These are phyloP conservation scores for Castanea sativa DNA, from an alignment of 306 rosid species.

Conservation along the genomic window DNA sequence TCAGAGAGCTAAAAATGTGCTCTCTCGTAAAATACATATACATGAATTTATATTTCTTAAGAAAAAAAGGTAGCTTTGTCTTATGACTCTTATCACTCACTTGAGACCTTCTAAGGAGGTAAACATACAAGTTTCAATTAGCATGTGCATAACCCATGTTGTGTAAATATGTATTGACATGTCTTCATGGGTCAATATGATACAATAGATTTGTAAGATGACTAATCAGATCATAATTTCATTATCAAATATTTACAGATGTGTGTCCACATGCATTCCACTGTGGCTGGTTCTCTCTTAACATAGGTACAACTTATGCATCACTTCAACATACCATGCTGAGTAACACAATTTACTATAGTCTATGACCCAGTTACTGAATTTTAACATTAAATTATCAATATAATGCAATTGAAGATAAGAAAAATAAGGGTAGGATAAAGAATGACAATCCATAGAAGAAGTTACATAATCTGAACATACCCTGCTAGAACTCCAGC, in stretches of 20 bases:
- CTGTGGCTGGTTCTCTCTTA: not conserved
- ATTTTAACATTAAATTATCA: not conserved
- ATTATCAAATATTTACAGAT: not conserved
- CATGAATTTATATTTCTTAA: not conserved
- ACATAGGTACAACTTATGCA: no score
- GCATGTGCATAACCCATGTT: not conserved
- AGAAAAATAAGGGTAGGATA: not conserved
- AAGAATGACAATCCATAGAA: constrained; percentile 7
- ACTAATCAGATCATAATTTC: not conserved
- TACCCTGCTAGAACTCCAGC: constrained; percentile 81
- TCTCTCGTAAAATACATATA: not conserved
- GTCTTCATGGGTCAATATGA: not conserved
- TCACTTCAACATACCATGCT: not conserved
- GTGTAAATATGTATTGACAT: not conserved
- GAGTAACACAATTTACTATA: not conserved
- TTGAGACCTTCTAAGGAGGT: not conserved
- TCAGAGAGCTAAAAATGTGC: not conserved
- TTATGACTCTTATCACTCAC: not conserved
- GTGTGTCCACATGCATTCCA: not conserved
- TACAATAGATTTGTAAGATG: not conserved
- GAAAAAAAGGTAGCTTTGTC: not conserved
- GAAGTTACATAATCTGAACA: constrained; percentile 16
- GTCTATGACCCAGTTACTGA: not conserved
- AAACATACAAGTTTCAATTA: not conserved
- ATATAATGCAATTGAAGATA: not conserved